Base-by-base conservation (phyloP, 2,329 filamentous ascomycete genomes). In the Penicillium sp. region DNA sequence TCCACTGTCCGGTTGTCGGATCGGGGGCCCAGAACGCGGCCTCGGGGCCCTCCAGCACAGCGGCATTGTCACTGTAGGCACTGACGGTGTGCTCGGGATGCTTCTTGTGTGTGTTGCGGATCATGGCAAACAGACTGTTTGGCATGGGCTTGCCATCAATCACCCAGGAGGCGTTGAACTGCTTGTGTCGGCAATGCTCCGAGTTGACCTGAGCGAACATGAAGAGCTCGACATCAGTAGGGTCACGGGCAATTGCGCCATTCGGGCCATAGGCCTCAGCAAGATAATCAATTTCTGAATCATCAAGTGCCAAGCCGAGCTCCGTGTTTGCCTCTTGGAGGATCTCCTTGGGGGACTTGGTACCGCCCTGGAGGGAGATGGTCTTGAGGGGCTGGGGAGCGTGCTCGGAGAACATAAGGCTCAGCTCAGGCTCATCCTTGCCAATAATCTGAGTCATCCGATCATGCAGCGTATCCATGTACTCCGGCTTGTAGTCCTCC, bases 181-280 rank as follows among this genome's bases (percentile, higher is more conserved):
- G 90, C 81, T 97, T 96, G 72, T 88, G 86, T 58, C 86, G 78
- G 71, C 86, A 96, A 77, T 97, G 93, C 81, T 99, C 94, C 3
- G 93, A 97, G 80, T 97, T 97, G 73, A 99, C 93, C 78, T 99
- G 94, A 17, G 93, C 93, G 75, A 97, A 99, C 94, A 97, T 97
- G 82, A 97, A 97, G 23, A 97, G 83, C 78, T 99, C 94, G 44
- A 97, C 90, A 73, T 97, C 94, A 60, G 92, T 88, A 1, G 91
- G 91, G 49, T 88, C 79, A 60, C 82, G 74, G 13, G 82, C 82
- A 49, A 86, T 79, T 50, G 80, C 75, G 4, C 82, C 82, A 31
- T 86, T 83, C 38, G 86, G 80, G 6, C 85, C 86, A 75, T 91
- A 94, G 42, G 88, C 88, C 65, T 92, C 87, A n/a, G 96, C 90